These are phyloP conservation scores for Pichia sp. DNA, from an alignment of 1,139 yeast genomes.

Conservation along the genomic window DNA sequence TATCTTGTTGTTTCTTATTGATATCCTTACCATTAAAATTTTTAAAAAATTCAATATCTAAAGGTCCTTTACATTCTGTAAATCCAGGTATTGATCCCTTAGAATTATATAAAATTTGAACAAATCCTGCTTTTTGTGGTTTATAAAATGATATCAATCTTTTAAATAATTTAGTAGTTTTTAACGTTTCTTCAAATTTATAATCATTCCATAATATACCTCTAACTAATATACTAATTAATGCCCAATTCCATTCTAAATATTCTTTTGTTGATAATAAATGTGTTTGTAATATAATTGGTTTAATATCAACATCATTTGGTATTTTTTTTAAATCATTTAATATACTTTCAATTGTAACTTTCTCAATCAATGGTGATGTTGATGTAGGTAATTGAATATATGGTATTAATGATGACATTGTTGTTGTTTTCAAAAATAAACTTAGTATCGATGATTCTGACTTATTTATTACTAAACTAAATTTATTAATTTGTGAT, in stretches of 20 bases:
- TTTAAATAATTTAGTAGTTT: slow-evolving; percentile 80
- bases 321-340: slow-evolving; percentile 3
- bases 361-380: slow-evolving; percentile 3
- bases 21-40: slow-evolving; percentile 1
- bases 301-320: slow-evolving; percentile 57
- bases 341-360: background rate
- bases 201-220: slow-evolving; percentile 74
- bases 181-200: slow-evolving; percentile 70
- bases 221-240: slow-evolving; percentile 58
- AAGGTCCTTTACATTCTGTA: background rate
- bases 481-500: background rate
- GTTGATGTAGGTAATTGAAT: slow-evolving; percentile 1
- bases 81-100: background rate
- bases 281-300: slow-evolving; percentile 58
- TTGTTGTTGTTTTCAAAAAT: slow-evolving; percentile 7
- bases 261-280: slow-evolving; percentile 75
- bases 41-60: slow-evolving; percentile 3
- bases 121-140: slow-evolving; percentile 67
- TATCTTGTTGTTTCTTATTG: background rate
- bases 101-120: slow-evolving; percentile 43
- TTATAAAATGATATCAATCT: slow-evolving; percentile 80
- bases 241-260: slow-evolving; percentile 84
- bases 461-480: background rate
- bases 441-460: background rate
- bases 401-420: slow-evolving; percentile 3